Evolutionary conservation across 169 alveolate genomes (phyloP).

Genomic region (Amoebophrya sp.): DNA sequence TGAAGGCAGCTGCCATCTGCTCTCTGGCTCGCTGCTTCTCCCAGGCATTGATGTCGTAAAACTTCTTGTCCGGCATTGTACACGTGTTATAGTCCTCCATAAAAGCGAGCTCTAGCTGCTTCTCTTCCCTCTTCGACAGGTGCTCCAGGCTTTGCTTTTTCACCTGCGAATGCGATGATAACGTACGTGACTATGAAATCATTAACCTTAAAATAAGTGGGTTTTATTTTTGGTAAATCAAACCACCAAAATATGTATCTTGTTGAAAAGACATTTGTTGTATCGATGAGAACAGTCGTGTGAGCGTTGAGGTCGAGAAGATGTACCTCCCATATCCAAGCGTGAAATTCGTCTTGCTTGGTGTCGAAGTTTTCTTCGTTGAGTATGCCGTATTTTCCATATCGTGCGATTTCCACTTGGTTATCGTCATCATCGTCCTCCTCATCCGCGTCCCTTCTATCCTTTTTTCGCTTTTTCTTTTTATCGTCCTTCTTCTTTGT

Average conservation of each 20-base stretch:
- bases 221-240: too few species aligned
- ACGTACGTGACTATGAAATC: too few species aligned
- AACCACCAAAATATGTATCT: too few species aligned
- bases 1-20: too few species aligned
- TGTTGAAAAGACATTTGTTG: too few species aligned
- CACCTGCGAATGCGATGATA: too few species aligned
- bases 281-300: too few species aligned
- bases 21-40: not conserved
- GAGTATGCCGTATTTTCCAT: not conserved
- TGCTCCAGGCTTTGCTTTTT: not conserved
- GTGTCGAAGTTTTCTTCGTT: not conserved
- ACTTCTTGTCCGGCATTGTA: not conserved
- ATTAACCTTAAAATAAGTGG: too few species aligned
- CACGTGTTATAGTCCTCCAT: not conserved
- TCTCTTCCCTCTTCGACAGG: not conserved
- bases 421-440: not conserved
- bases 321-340: not conserved
- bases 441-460: not conserved
- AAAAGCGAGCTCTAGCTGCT: not conserved
- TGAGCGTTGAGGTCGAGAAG: too few species aligned
- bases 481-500: not conserved
- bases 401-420: not conserved
- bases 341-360: not conserved
- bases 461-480: too few species aligned
- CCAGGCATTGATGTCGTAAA: not conserved